These are phyloP conservation scores for Olyra latifolia DNA, from an alignment of 176 grass and related monocot species.

Conservation along the genomic window DNA sequence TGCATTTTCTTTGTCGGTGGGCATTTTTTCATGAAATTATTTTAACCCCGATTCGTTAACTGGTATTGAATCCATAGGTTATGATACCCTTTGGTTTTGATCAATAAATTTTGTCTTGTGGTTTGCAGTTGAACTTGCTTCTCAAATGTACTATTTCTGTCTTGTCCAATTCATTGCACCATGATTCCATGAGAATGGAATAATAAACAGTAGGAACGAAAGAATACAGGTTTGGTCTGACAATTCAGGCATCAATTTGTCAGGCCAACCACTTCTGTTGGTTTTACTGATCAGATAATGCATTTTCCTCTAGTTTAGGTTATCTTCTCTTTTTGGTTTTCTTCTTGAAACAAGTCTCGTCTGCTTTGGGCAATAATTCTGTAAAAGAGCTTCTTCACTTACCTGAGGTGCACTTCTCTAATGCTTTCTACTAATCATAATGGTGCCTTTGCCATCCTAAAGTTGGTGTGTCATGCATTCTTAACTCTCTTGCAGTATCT, in stretches of 20 bases:
- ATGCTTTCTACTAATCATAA: neutral
- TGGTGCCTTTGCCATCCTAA: slow-evolving; percentile 28
- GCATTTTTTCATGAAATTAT: neutral
- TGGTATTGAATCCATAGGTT: neutral
- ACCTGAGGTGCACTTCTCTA: slow-evolving; percentile 25
- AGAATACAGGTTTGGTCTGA: slow-evolving; percentile 25
- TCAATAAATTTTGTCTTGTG: neutral
- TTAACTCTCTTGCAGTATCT: slow-evolving; percentile 18
- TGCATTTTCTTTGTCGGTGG: too few relatives aligned
- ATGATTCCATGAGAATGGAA: slow-evolving; percentile 5
- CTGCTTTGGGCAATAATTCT: slow-evolving; percentile 25
- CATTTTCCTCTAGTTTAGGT: slow-evolving; percentile 25
- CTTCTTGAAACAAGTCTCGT: slow-evolving; percentile 14
- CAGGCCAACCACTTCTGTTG: slow-evolving; percentile 37
- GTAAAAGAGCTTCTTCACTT: slow-evolving; percentile 8
- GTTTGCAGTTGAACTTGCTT: slow-evolving; percentile 23
- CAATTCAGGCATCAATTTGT: slow-evolving; percentile 10
- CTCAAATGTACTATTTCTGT: neutral
- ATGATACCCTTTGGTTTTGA: neutral
- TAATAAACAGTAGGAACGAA: slow-evolving; percentile 15
- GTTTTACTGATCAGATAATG: slow-evolving; percentile 25
- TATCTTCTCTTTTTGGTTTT: slow-evolving; percentile 22
- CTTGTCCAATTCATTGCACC: neutral
- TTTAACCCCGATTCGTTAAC: neutral
- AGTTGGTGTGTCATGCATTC: slow-evolving; percentile 13